A percentile compares a stretch with the other conserved stretches of the same genome.
These are phyloP conservation scores for Torrubiella hemipterigena DNA, from an alignment of 2,329 filamentous ascomycete species.

Conservation along the genomic window DNA sequence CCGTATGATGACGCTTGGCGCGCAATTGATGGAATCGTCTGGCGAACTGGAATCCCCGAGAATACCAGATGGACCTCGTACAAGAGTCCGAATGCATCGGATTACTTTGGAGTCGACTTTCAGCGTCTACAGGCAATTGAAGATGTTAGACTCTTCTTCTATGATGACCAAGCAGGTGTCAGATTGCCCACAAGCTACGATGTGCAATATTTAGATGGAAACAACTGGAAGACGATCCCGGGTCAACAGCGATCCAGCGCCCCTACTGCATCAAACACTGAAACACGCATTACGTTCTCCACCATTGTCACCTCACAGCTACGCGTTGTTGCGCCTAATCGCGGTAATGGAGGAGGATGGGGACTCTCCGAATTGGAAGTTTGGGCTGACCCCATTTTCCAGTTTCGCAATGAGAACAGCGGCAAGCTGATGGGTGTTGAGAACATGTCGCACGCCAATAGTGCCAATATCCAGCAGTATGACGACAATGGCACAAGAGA, in stretches of 20 bases:
- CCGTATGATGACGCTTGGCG: slow-evolving; percentile 20
- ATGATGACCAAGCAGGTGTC: slow-evolving; percentile 19
- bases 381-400: slow-evolving; percentile 14
- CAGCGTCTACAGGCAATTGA: slow-evolving; percentile 13
- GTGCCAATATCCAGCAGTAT: slow-evolving; percentile 7
- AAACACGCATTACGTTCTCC: slow-evolving; percentile 14
- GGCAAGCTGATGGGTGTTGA: slow-evolving; percentile 9
- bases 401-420: slow-evolving; percentile 9
- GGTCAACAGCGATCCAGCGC: slow-evolving; percentile 1
- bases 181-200: slow-evolving; percentile 7
- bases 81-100: slow-evolving; percentile 17
- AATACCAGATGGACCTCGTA: slow-evolving; percentile 27
- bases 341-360: slow-evolving; percentile 12
- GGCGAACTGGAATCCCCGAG: slow-evolving; percentile 23
- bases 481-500: slow-evolving; percentile 7
- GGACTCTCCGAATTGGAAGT: slow-evolving; percentile 21
- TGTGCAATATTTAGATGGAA: slow-evolving; percentile 7
- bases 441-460: not conserved
- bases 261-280: slow-evolving; percentile 14
- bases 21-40: slow-evolving; percentile 28
- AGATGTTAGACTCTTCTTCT: slow-evolving; percentile 21
- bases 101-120: slow-evolving; percentile 11
- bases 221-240: slow-evolving; percentile 3
- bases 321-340: slow-evolving; percentile 16
- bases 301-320: slow-evolving; percentile 13